These are phyloP conservation scores for Spathaspora passalidarum DNA, from an alignment of 805 yeast genomes.

Conservation along the genomic window DNA sequence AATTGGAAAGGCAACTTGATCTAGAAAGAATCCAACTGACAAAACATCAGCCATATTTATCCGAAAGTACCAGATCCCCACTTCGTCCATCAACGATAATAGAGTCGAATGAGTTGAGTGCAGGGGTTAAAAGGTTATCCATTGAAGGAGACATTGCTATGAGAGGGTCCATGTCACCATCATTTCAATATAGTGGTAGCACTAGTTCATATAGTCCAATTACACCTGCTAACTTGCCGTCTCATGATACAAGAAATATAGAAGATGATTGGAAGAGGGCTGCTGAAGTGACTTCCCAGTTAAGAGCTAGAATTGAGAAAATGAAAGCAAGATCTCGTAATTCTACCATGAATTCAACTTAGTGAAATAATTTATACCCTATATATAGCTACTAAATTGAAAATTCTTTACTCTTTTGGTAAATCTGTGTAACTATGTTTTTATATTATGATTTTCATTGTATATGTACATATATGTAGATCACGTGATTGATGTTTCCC, in stretches of 20 bases:
- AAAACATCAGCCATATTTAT: not conserved
- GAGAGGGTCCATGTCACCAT: not conserved
- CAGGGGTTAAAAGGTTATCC: conserved; percentile 39
- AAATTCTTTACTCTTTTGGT: not conserved
- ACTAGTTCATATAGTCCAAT: not conserved
- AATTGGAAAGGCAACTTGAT: conserved; percentile 47
- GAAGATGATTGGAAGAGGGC: conserved; percentile 85
- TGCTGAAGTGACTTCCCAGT: conserved; percentile 81
- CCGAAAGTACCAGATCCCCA: not conserved
- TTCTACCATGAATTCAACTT: conserved; percentile 9
- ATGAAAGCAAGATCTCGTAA: conserved; percentile 64
- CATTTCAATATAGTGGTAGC: not conserved
- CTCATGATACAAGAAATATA: conserved; percentile 27
- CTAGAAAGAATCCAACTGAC: conserved; percentile 2
- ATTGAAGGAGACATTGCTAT: conserved; percentile 23
- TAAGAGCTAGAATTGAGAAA: conserved; percentile 82
- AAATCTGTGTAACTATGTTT: too few species aligned
- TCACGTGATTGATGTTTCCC: conserved; percentile 1
- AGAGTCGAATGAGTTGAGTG: conserved; percentile 35
- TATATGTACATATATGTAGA: not conserved
- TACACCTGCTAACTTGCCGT: conserved; percentile 7
- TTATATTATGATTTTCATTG: too few species aligned
- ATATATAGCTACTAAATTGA: not conserved
- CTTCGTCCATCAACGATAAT: conserved; percentile 13
- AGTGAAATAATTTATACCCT: not conserved